Percentiles rank a stretch among this genome's conserved stretches.
phyloP scores from a whole-genome alignment of 257 asterid species.

The Prunella vulgaris region DNA sequence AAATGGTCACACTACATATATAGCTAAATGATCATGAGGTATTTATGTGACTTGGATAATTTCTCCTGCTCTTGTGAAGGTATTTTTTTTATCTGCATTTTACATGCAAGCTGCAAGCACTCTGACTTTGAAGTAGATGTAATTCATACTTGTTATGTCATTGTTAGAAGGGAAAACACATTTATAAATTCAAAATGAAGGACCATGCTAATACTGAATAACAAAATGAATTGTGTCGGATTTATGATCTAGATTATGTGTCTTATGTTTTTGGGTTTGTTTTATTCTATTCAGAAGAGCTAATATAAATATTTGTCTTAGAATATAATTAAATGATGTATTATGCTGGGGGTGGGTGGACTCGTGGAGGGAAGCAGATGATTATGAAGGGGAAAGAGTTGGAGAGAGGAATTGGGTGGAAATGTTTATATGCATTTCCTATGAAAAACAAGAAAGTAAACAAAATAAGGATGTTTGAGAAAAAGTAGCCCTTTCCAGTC shows the following conservation, averaged over 20 bases:
- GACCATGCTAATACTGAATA: not conserved
- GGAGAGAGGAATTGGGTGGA: not conserved
- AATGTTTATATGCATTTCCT: not conserved
- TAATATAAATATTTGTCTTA: not conserved
- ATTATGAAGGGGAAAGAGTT: not conserved
- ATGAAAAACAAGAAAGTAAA: not conserved
- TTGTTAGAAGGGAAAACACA: conserved; percentile 1
- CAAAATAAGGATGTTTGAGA: not conserved
- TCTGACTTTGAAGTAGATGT: not conserved
- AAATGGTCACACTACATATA: not conserved
- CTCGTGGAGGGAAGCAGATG: not conserved
- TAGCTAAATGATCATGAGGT: not conserved
- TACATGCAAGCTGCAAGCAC: conserved; percentile 5
- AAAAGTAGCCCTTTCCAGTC: not conserved
- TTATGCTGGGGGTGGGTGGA: not conserved
- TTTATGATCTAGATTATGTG: not conserved
- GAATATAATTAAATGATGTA: not conserved
- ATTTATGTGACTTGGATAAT: not conserved
- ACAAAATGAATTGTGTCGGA: not conserved
- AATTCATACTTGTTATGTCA: not conserved
- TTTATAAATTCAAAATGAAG: conserved; percentile 1
- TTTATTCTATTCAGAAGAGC: not conserved
- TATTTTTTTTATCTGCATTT: not conserved
- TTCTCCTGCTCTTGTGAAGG: not conserved
- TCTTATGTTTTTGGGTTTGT: not conserved